These are phyloP conservation scores for Exophiala alcalophila DNA, from an alignment of 2,329 filamentous ascomycete genomes.

Conservation along the genomic window DNA sequence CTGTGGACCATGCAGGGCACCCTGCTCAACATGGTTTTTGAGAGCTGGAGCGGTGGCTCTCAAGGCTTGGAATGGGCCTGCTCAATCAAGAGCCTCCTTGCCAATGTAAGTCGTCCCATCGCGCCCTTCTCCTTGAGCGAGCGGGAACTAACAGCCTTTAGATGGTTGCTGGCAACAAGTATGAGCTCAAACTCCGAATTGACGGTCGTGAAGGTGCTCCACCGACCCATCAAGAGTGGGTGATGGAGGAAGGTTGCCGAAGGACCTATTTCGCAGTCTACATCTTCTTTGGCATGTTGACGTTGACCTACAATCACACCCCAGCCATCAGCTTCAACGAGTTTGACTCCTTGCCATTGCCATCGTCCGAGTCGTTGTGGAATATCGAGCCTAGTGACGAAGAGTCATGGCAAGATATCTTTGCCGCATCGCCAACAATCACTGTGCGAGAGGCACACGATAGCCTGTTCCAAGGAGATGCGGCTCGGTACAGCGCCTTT, in stretches of 20 bases:
- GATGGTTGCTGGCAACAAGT: slow-evolving; percentile 96
- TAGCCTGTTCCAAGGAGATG: slow-evolving; percentile 90
- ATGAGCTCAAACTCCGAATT: slow-evolving; percentile 89
- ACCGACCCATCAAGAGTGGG: slow-evolving; percentile 84
- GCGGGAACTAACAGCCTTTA: slow-evolving; percentile 33
- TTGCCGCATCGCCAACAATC: slow-evolving; percentile 67
- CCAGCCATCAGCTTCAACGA: slow-evolving; percentile 98
- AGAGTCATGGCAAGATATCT: slow-evolving; percentile 75
- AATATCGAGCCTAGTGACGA: slow-evolving; percentile 79
- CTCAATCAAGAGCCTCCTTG: slow-evolving; percentile 95
- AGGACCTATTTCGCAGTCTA: slow-evolving; percentile 98
- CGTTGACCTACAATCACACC: slow-evolving; percentile 95
- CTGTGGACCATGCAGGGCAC: slow-evolving; percentile 98
- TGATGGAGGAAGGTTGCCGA: slow-evolving; percentile 92
- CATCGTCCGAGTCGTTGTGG: slow-evolving; percentile 92
- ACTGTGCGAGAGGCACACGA: slow-evolving; percentile 94
- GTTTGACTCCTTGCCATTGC: slow-evolving; percentile 87
- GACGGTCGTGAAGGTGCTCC: slow-evolving; percentile 75
- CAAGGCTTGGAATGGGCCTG: slow-evolving; percentile 98
- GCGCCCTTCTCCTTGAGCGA: slow-evolving; percentile 1
- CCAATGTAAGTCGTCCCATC: slow-evolving; percentile 58
- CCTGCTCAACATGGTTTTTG: slow-evolving; percentile 96
- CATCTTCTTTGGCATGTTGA: slow-evolving; percentile 95
- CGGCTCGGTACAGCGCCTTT: slow-evolving; percentile 89
- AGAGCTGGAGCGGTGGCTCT: slow-evolving; percentile 97